A percentile compares a stretch with the other conserved stretches of the same genome.
These are phyloP conservation scores for Aureobasidium uvarum DNA, from an alignment of 2,329 filamentous ascomycete genomes.

Conservation along the genomic window DNA sequence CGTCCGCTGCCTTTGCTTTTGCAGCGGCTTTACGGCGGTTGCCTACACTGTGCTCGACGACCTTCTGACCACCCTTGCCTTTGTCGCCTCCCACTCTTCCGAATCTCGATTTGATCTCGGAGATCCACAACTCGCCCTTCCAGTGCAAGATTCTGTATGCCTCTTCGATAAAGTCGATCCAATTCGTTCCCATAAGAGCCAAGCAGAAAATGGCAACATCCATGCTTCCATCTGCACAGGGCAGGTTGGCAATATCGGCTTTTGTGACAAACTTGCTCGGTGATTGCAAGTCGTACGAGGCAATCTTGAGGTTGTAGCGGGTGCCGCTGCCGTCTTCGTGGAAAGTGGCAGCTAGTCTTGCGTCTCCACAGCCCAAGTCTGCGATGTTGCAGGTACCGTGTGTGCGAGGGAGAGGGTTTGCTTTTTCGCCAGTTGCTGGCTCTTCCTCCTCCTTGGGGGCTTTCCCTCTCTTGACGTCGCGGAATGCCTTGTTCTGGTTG, in stretches of 20 bases:
- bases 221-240: slow-evolving; percentile 68
- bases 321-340: slow-evolving; percentile 55
- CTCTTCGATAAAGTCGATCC: slow-evolving; percentile 95
- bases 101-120: slow-evolving; percentile 95
- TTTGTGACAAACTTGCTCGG: slow-evolving; percentile 74
- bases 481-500: slow-evolving; percentile 38
- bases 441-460: slow-evolving; percentile 35
- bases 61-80: slow-evolving; percentile 42
- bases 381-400: slow-evolving; percentile 73
- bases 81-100: slow-evolving; percentile 56
- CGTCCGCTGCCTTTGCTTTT: slow-evolving; percentile 39
- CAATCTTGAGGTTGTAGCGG: slow-evolving; percentile 69
- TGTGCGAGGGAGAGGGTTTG: slow-evolving; percentile 65
- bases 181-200: slow-evolving; percentile 98
- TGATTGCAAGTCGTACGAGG: slow-evolving; percentile 83
- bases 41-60: slow-evolving; percentile 68
- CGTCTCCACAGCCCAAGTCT: slow-evolving; percentile 92
- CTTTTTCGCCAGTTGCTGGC: background rate
- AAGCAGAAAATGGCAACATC: slow-evolving; percentile 94
- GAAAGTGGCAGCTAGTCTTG: slow-evolving; percentile 70
- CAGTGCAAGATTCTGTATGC: slow-evolving; percentile 87
- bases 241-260: slow-evolving; percentile 84
- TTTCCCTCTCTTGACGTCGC: slow-evolving; percentile 45
- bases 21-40: slow-evolving; percentile 54
- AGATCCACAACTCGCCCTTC: slow-evolving; percentile 95